Base-by-base conservation (phyloP, 768 basidiomycete species). In the Cubamyces sp. region DNA sequence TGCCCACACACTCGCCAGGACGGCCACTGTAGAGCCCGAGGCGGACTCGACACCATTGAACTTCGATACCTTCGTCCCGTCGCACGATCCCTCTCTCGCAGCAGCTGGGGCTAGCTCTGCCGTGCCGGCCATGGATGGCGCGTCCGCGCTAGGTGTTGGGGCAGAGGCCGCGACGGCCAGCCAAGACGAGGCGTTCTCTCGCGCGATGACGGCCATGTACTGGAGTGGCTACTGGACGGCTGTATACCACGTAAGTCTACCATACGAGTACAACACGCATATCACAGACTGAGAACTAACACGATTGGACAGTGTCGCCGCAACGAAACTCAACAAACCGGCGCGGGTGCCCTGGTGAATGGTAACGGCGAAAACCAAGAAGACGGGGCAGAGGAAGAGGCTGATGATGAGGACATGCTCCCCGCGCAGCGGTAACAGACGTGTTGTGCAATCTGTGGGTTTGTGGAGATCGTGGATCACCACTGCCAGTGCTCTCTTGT, bases 161-260 rank as follows among this genome's bases (percentile, higher is more conserved):
- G 41, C 54, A 8, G 63, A 64, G 42, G 43, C 41, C 8, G 65
- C 71, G 2, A 76, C 77, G 72, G 82, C 86, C 18, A 81, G 79
- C 64, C 85, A 82, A 66, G 90, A 93, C 64, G 89, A 93, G 68
- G 90, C 90, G 0, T 93, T 93, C 73, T 78, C 81, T 25, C 85
- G 86, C 50, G 92, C 91, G 5, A 66, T 92, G 69, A 82, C 80
- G 30, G 90, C 92, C 18, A 92, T 89, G 86, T 94, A 93, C 72
- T 93, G 92, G 91, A 79, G 81, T 23, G 92, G 91, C 19, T 94
- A 93, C 72, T 94, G 91, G 91, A 91, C 90, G 2, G 91, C 91
- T 1, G 81, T 92, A 49, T 93, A 92, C 69, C 87, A 93, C 71
- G 91, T 90, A 67, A 51, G 85, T 78, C 9, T 5, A 16, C 16